Base-by-base conservation (phyloP, 495 filamentous ascomycete species). In the Trichoderma erinaceum region DNA sequence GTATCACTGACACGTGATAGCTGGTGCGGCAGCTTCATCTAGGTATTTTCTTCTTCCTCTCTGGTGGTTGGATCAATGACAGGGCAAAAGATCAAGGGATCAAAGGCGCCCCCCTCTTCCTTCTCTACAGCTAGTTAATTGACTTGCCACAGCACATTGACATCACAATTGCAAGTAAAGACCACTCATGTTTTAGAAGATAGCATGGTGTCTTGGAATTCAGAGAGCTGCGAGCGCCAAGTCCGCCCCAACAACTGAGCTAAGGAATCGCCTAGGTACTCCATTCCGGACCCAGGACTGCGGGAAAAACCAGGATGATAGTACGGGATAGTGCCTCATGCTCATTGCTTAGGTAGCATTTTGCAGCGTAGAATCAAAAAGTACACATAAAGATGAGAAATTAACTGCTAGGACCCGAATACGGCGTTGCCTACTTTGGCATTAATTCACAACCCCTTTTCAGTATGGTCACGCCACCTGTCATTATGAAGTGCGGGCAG, bases 401-500 rank as follows among this genome's bases (percentile, higher is more conserved):
- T 29, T 27, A 29, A 61, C 23, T 61, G 23, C 16, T 38, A 5
- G n/a, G 16, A 32, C 23, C 56, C 56, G 25, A 61, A 61, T 61
- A 61, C 56, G 56, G 56, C 56, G 56, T 61, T 61, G 27, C 56
- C 56, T 61, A 61, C 25, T 32, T 25, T 15, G 56, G 56, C 56
- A 61, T 61, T 61, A 61, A 61, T 29, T 21, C 15, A 61, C 16
- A 25, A 21, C 56, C 56, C 56, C 56, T 61, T 61, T 61, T 32
- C 56, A 61, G 56, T 25, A 61, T 61, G 56, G 56, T 61, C 56
- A 61, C 56, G 56, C 56, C 56, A 61, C 56, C 56, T 61, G 56
- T 61, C 56, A 29, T 61, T 61, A 29, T 32, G 56, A 13, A 56
- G 56, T 61, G 56, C 56, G n/a, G 56, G 56, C n/a, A 61, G 56